Base-by-base conservation (phyloP, 108 stramenopile genomes). In the Schizochytrium sp. region DNA sequence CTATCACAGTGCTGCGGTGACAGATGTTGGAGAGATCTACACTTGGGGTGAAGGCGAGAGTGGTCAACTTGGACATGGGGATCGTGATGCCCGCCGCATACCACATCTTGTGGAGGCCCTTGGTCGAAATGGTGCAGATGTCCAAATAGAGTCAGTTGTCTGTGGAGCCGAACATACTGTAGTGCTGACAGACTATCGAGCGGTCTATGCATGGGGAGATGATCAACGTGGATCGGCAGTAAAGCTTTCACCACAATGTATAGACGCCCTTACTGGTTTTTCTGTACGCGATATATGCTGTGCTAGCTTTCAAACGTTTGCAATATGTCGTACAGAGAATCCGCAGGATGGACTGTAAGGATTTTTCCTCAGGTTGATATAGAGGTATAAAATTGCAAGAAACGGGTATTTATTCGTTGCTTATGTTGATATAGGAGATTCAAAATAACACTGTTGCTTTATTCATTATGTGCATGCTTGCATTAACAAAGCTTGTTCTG, bases 41-140 rank as follows among this genome's bases (percentile, higher is more conserved):
- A 50, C 88, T 28, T 91, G 61, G 61, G 89, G 91, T 44, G 58
- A 13, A 4, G 89, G 89, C 15, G 38, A 49, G 72, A 88, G 90
- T 73, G 90, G 92, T 61, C 92, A 93, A 91, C 92, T 93, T n/a
- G 92, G 92, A 13, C 92, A 91, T 76, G 91, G 90, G 40, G 72
- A 83, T 4, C 69, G 61, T 50, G 57, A 87, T 8, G 61, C 55
- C 46, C 90, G 60, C 64, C 47, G 88, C 88, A 87, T 61, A 88
- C 92, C 92, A 17, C 83, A 88, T 58, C 53, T 69, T 58, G 72
- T 90, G 46, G 46, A 61, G 56, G 4, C 28, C 17, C 69, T 90
- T 40, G 76, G 76, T 42, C 76, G 76, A 42, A 55, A 49, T 10
- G 76, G 76, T 42, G 47, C 28, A n/a, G 76, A 83, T 40, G 76